A percentile compares a stretch with the other conserved stretches of the same genome.
These are phyloP conservation scores for Fraxinus cuspidata DNA, from an alignment of 257 asterid species.

Conservation along the genomic window DNA sequence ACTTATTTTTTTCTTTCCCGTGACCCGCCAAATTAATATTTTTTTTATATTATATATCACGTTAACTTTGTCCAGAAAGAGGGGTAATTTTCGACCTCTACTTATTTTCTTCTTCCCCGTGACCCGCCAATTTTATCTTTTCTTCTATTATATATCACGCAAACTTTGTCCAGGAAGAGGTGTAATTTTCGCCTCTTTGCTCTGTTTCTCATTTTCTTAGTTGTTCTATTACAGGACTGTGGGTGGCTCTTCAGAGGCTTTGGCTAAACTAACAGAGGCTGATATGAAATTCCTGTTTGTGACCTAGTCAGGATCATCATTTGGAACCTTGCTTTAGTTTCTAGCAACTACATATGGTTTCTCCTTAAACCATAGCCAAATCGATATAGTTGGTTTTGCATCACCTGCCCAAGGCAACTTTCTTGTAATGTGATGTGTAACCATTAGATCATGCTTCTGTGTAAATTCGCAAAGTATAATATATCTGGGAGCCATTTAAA, in stretches of 20 bases:
- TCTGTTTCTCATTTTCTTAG: background rate
- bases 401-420: background rate
- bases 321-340: background rate
- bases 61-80: background rate
- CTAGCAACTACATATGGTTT: background rate
- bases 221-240: slow-evolving; percentile 63
- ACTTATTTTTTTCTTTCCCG: background rate
- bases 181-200: background rate
- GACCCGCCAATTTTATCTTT: too few species aligned
- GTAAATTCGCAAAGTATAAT: background rate
- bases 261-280: slow-evolving; percentile 79
- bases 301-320: slow-evolving; percentile 35
- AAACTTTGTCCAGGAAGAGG: background rate
- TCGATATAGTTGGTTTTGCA: background rate
- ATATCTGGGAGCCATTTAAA: background rate
- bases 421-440: background rate
- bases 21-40: too few species aligned
- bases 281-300: slow-evolving; percentile 79
- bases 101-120: background rate
- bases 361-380: background rate
- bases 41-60: too few species aligned
- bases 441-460: background rate
- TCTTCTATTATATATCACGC: background rate
- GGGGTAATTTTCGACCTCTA: background rate
- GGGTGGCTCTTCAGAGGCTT: slow-evolving; percentile 83